Conservation (phyloP, 345 rosid species). For the Anacardium occidentale region DNA sequence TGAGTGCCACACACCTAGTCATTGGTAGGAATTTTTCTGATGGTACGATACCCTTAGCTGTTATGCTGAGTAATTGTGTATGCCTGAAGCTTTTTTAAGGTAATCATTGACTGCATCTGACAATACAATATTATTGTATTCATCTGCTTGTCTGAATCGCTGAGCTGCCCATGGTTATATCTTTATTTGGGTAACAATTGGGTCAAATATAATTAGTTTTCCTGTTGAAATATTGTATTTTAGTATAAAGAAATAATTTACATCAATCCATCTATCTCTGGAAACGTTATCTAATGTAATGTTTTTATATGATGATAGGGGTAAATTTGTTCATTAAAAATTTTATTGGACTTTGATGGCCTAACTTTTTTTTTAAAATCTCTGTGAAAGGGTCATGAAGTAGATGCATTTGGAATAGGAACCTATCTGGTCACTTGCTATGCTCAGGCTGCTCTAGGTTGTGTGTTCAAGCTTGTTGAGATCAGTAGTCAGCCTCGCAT, state of each 20-base stretch:
- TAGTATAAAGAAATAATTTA: neutral
- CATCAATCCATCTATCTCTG: neutral
- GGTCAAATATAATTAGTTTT: neutral
- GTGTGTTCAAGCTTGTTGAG: constrained; percentile 98
- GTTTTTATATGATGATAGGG: neutral
- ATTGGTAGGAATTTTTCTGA: neutral
- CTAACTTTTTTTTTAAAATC: neutral
- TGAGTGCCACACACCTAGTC: neutral
- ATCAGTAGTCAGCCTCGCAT: constrained; percentile 88
- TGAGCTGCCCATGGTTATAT: neutral
- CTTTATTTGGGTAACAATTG: neutral
- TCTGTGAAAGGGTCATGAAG: constrained; percentile 75
- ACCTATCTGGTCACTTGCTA: constrained; percentile 93
- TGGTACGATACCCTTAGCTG: neutral
- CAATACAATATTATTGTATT: neutral
- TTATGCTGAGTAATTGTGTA: neutral
- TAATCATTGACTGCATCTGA: neutral
- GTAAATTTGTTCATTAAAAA: neutral
- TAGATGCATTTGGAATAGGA: constrained; percentile 89
- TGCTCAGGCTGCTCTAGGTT: constrained; percentile 92
- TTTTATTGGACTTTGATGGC: neutral
- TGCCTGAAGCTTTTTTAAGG: neutral
- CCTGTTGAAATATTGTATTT: neutral
- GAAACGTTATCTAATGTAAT: neutral
- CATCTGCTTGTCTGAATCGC: neutral